These are phyloP conservation scores for Clarkia xantiana DNA, from an alignment of 345 rosid species.

Conservation along the genomic window DNA sequence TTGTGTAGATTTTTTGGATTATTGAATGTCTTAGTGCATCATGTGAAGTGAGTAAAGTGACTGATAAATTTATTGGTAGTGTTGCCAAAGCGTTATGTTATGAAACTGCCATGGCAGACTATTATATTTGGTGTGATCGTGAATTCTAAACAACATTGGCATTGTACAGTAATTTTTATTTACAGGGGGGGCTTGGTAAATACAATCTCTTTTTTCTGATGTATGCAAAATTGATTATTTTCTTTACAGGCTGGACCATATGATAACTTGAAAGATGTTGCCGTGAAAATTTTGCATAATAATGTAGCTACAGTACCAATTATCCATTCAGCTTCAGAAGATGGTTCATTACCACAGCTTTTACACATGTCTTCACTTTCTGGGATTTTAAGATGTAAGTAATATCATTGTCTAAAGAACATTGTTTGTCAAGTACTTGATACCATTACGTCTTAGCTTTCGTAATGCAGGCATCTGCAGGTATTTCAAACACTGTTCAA, in stretches of 20 bases:
- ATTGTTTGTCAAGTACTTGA: not conserved
- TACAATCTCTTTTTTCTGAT: too few species aligned
- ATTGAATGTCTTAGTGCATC: too few species aligned
- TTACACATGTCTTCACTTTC: slow-evolving; percentile 85
- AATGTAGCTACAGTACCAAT: slow-evolving; percentile 68
- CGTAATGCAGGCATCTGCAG: slow-evolving; percentile 69
- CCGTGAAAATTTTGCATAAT: slow-evolving; percentile 64
- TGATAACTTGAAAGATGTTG: slow-evolving; percentile 73
- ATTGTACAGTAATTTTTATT: too few species aligned
- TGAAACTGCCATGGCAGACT: too few species aligned
- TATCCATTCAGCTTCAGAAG: slow-evolving; percentile 32
- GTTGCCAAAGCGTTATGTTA: too few species aligned
- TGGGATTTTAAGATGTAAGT: slow-evolving; percentile 74
- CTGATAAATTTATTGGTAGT: too few species aligned
- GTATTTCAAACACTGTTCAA: slow-evolving; percentile 68
- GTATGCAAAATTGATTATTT: too few species aligned
- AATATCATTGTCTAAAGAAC: slow-evolving; percentile 27
- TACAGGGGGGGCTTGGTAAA: too few species aligned
- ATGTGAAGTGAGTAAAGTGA: too few species aligned
- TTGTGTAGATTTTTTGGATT: too few species aligned
- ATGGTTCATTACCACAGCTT: slow-evolving; percentile 51
- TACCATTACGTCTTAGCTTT: slow-evolving; percentile 6
- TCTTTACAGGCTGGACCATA: slow-evolving; percentile 70
- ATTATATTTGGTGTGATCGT: too few species aligned
- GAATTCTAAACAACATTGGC: too few species aligned